phyloP scores from a whole-genome alignment of 371 early-diverging fungal genomes.

The Basidiobolus meristosporus region DNA sequence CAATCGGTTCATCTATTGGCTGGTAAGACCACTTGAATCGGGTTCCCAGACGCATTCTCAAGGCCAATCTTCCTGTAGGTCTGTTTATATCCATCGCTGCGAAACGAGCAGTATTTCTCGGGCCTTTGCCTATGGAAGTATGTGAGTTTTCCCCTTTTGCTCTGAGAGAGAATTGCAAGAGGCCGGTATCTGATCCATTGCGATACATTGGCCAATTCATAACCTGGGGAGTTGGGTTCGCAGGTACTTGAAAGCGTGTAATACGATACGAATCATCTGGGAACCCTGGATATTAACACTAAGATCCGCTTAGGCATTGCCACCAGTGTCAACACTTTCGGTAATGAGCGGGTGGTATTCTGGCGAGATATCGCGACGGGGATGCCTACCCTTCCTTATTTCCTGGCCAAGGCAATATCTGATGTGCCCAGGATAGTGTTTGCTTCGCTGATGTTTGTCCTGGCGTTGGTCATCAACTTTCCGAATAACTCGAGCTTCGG shows the following conservation, averaged over 20 bases:
- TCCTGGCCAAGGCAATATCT: slow-evolving; percentile 23
- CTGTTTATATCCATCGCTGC: slow-evolving; percentile 10
- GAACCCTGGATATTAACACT: too few relatives aligned
- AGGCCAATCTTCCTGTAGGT: too few relatives aligned
- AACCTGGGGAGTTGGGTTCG: slow-evolving; percentile 1
- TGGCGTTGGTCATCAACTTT: slow-evolving; percentile 19
- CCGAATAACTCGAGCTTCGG: slow-evolving; percentile 4
- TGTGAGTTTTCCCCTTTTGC: slow-evolving; percentile 2
- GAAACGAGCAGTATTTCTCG: slow-evolving; percentile 2
- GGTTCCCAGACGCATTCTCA: too few relatives aligned
- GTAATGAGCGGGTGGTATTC: slow-evolving; percentile 23
- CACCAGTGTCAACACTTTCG: slow-evolving; percentile 17
- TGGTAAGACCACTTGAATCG: slow-evolving; percentile 14
- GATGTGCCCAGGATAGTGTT: slow-evolving; percentile 25
- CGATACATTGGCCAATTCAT: slow-evolving; percentile 1
- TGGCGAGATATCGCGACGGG: slow-evolving; percentile 27
- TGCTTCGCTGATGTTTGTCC: slow-evolving; percentile 21
- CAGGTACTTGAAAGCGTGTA: too few relatives aligned
- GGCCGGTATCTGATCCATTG: slow-evolving; percentile 1
- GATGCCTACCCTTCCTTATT: slow-evolving; percentile 20
- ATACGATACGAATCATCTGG: too few relatives aligned
- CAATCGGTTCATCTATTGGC: slow-evolving; percentile 24
- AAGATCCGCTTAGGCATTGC: slow-evolving; percentile 3
- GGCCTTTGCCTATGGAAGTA: slow-evolving; percentile 1
- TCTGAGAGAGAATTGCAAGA: neutral